These are phyloP conservation scores for Tetramitus jugosus DNA, from an alignment of 208 protist species.

Conservation along the genomic window DNA sequence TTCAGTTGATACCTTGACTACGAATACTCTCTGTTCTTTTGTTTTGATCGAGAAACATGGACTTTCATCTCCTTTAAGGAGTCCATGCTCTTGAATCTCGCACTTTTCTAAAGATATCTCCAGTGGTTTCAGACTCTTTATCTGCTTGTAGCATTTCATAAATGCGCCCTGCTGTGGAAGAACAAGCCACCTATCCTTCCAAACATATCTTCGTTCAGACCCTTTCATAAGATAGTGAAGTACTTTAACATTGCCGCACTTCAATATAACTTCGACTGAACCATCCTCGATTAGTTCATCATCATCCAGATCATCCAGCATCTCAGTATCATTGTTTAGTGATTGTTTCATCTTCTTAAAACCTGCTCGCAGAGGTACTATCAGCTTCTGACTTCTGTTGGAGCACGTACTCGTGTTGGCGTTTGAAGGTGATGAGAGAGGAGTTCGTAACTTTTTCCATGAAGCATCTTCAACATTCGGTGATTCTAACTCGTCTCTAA, in stretches of 20 bases:
- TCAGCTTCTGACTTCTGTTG: background rate
- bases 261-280: background rate
- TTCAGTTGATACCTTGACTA: too few relatives aligned
- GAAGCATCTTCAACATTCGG: background rate
- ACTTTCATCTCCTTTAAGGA: too few relatives aligned
- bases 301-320: background rate
- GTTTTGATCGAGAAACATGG: too few relatives aligned
- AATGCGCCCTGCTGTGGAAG: background rate
- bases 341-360: conserved; percentile 3
- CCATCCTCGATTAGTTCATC: background rate
- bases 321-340: background rate
- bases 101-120: background rate
- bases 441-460: background rate
- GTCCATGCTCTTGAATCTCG: background rate
- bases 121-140: background rate
- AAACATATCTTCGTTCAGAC: background rate
- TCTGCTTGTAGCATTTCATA: background rate
- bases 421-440: background rate
- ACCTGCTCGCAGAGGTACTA: background rate
- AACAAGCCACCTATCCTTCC: background rate
- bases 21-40: too few relatives aligned
- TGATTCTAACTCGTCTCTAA: background rate
- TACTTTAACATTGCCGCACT: background rate
- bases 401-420: background rate
- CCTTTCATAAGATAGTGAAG: background rate